phyloP scores from a whole-genome alignment of 169 alveolate species.

The Ichthyophthirius multifiliis region DNA sequence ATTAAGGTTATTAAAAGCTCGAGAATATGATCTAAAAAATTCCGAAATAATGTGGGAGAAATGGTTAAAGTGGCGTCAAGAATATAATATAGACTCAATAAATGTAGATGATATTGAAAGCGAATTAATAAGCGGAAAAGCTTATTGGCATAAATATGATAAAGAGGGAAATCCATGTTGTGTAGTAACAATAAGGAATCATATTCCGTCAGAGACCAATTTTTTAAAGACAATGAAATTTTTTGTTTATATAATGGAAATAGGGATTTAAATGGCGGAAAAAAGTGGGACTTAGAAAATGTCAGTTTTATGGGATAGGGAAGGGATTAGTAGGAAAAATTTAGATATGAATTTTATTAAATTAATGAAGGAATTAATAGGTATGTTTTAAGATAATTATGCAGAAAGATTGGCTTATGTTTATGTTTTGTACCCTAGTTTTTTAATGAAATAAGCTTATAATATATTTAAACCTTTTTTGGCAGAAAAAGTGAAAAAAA shows the following conservation, averaged over 20 bases:
- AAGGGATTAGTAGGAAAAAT: conserved; percentile 39
- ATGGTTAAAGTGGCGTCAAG: conserved; percentile 51
- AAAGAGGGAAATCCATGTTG: conserved; percentile 39
- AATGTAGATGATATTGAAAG: not conserved
- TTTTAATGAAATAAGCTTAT: conserved; percentile 44
- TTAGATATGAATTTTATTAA: conserved; percentile 35
- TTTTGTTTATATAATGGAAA: conserved; percentile 44
- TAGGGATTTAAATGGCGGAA: conserved; percentile 38
- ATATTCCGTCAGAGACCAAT: conserved; percentile 38
- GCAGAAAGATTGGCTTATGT: conserved; percentile 60
- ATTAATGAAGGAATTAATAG: conserved; percentile 7
- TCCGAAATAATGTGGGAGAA: conserved; percentile 50
- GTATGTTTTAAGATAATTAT: conserved; percentile 48
- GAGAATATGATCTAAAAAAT: conserved; percentile 42
- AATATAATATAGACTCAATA: conserved; percentile 42
- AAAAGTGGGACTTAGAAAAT: conserved; percentile 27
- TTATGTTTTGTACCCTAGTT: conserved; percentile 51
- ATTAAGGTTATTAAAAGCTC: conserved; percentile 22
- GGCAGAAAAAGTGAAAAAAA: conserved; percentile 55
- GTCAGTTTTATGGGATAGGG: conserved; percentile 54
- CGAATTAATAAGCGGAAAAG: conserved; percentile 28
- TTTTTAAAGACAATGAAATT: conserved; percentile 40
- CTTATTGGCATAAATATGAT: conserved; percentile 42
- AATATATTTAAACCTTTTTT: conserved; percentile 48
- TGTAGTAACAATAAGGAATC: conserved; percentile 40